Base-by-base conservation (phyloP, 2,329 filamentous ascomycete genomes). In the Metarhizium brunneum region DNA sequence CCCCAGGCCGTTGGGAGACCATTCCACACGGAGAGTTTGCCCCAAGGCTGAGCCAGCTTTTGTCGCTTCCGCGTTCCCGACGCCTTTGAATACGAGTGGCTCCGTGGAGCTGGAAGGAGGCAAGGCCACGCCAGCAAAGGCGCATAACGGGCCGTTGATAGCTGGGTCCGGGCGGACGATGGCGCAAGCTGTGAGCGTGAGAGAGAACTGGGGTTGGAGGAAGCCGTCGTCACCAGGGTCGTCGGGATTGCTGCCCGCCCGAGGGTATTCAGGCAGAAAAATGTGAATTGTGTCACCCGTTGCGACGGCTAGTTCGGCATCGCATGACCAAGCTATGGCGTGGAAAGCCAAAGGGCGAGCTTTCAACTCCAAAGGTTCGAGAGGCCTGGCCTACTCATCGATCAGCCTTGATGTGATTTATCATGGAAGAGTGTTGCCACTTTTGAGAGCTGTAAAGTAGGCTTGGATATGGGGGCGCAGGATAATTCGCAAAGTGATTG, bases 1-100 rank as follows among this genome's bases (percentile, higher is more conserved):
- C 1, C 81, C 81, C n/a, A 84, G 65, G 2, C 78, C 79, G n/a
- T 68, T 68, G 0, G 81, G 80, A n/a, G 80, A 83, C 81, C 81
- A 84, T 50, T 73, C 76, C 20, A 83, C 59, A 8, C 71, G 67
- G 14, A 82, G 73, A 16, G 80, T 73, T 60, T 84, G 80, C 58
- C 80, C 82, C 61, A 84, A 70, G 3, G 77, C 76, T 6, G 67
- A 68, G 4, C 79, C 80, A 2, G 73, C 71, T 16, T 73, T 73
- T 0, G 77, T 77, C 42, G 81, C 72, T 2, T 71, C 60, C 2
- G 75, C 75, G 4, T 62, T 64, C 0, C 79, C 79, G 4, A 75
- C 76, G 11, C 78, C 79, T 1, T 63, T 67, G 36, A 68, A 69
- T 59, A 64, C 66, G 30, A 63, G 63, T 42, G 66, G 65, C 14